Conservation (phyloP, 106 monocot genomes). For the Dendrobium chrysotoxum region DNA sequence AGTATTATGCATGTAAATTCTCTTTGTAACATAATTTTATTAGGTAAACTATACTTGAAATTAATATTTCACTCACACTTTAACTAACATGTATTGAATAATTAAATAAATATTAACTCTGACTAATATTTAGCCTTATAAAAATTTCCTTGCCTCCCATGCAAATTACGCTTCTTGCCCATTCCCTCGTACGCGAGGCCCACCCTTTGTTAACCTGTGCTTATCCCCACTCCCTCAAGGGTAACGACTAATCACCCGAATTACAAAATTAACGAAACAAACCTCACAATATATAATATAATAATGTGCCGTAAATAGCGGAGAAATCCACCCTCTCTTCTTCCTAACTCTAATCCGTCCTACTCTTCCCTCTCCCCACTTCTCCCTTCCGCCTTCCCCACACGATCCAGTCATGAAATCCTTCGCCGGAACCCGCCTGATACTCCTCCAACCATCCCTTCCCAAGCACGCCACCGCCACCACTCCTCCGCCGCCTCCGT, state of each 20-base stretch:
- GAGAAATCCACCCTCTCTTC: background rate
- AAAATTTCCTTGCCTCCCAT: too few species aligned
- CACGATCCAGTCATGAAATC: slow-evolving; percentile 10
- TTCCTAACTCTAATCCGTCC: background rate
- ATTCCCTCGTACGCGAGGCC: background rate
- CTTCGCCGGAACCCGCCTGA: slow-evolving; percentile 24
- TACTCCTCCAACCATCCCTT: slow-evolving; percentile 30
- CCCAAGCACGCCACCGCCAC: slow-evolving; percentile 10
- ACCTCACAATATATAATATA: background rate
- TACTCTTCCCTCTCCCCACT: too few species aligned
- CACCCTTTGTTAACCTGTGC: background rate
- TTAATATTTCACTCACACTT: too few species aligned
- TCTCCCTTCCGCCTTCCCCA: too few species aligned
- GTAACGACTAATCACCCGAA: slow-evolving; percentile 4
- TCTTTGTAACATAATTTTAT: too few species aligned
- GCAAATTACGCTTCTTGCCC: too few species aligned
- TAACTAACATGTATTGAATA: too few species aligned
- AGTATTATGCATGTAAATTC: too few species aligned
- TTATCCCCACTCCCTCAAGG: background rate
- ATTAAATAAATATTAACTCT: too few species aligned
- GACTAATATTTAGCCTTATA: too few species aligned
- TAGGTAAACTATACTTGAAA: too few species aligned
- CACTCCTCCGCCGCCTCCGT: slow-evolving; percentile 1
- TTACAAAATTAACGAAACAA: background rate
- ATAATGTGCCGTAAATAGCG: background rate